phyloP scores from a whole-genome alignment of 2,329 filamentous ascomycete genomes.

The Cladosporium halotolerans region DNA sequence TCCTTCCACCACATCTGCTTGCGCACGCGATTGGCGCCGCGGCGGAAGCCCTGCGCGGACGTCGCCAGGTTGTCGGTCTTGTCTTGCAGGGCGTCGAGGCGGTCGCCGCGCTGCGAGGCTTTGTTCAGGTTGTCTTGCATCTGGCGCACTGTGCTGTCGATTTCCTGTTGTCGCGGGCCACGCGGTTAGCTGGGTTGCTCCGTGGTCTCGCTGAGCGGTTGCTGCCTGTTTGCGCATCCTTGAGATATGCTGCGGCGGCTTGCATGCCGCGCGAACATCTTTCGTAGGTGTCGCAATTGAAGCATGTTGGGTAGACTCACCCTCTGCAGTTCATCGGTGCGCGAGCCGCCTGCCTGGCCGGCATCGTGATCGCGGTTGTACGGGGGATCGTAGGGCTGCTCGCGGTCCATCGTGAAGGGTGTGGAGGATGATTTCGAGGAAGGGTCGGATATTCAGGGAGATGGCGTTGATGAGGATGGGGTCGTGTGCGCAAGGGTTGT shows the following conservation, averaged over 20 bases:
- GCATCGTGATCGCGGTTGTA: neutral
- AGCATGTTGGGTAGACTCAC: conserved; percentile 1
- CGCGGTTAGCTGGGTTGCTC: neutral
- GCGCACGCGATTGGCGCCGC: conserved; percentile 90
- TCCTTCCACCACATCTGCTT: conserved; percentile 99
- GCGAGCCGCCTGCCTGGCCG: conserved; percentile 1
- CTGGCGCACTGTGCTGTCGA: conserved; percentile 87
- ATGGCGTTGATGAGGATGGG: neutral
- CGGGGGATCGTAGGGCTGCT: conserved; percentile 4
- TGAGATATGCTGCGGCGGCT: neutral
- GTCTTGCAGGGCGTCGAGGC: conserved; percentile 80
- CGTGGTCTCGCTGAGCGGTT: neutral
- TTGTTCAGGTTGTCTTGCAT: conserved; percentile 99
- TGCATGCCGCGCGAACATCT: too few relatives aligned
- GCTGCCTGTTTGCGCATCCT: neutral
- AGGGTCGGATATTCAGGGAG: neutral
- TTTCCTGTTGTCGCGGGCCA: conserved; percentile 60
- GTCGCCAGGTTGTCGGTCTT: conserved; percentile 90
- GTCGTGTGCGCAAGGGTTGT: neutral
- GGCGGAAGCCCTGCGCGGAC: conserved; percentile 90
- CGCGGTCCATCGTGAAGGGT: conserved; percentile 2
- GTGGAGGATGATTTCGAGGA: neutral
- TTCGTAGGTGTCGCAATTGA: neutral
- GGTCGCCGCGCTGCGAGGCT: conserved; percentile 85
- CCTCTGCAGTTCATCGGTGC: neutral